phyloP scores from a whole-genome alignment of 805 yeast species.

The Ascoidea tarda region DNA sequence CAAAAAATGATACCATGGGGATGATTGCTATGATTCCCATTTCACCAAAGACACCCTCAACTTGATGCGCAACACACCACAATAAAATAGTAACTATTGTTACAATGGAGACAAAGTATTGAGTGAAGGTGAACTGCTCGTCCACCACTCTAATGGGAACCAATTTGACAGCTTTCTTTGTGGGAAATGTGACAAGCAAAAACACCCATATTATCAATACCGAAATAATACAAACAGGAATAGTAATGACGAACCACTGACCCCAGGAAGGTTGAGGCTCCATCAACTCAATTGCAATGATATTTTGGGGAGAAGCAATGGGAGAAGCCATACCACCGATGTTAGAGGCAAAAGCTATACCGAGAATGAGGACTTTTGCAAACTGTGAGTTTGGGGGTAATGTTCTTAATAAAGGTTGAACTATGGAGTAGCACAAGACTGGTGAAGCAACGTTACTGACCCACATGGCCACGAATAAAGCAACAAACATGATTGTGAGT shows the following conservation, averaged over 20 bases:
- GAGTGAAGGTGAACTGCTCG: slow-evolving; percentile 58
- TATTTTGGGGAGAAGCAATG: slow-evolving; percentile 92
- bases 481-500: slow-evolving; percentile 72
- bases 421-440: slow-evolving; percentile 78
- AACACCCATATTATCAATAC: slow-evolving; percentile 61
- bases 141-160: slow-evolving; percentile 44
- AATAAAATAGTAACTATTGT: slow-evolving; percentile 60
- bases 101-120: slow-evolving; percentile 60
- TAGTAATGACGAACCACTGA: slow-evolving; percentile 80
- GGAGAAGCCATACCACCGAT: slow-evolving; percentile 97
- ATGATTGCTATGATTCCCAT: slow-evolving; percentile 93
- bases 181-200: slow-evolving; percentile 45
- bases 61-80: slow-evolving; percentile 80
- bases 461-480: slow-evolving; percentile 86
- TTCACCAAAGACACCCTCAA: slow-evolving; percentile 71
- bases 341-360: slow-evolving; percentile 87
- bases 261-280: slow-evolving; percentile 70
- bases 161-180: slow-evolving; percentile 16
- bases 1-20: slow-evolving; percentile 85
- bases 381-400: slow-evolving; percentile 67
- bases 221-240: slow-evolving; percentile 62
- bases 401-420: slow-evolving; percentile 80
- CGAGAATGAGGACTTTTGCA: slow-evolving; percentile 73
- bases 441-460: slow-evolving; percentile 97
- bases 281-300: slow-evolving; percentile 83